Conservation (phyloP, 2,329 filamentous ascomycete species). For the Pyrenochaeta sp. region DNA sequence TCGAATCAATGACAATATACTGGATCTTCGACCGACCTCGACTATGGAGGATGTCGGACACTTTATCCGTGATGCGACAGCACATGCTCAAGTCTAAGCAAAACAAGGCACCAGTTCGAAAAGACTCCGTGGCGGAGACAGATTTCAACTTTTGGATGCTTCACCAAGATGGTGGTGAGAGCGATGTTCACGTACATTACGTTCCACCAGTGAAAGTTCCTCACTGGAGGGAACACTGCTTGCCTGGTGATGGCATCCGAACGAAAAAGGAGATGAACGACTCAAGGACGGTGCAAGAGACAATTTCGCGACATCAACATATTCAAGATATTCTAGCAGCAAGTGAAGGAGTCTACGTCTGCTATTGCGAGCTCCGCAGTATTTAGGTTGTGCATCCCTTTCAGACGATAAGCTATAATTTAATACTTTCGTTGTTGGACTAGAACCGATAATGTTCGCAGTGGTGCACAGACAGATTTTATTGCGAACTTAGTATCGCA, state of each 20-base stretch:
- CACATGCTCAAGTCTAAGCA: constrained; percentile 19
- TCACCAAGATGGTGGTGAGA: background rate
- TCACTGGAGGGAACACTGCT: background rate
- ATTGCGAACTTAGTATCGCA: no score
- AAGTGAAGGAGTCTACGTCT: background rate
- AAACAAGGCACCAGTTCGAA: background rate
- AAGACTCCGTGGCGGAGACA: background rate
- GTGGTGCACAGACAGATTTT: no score
- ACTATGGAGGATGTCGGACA: constrained; percentile 22
- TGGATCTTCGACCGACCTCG: constrained; percentile 26
- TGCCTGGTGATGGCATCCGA: background rate
- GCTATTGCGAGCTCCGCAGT: background rate
- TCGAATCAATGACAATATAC: constrained; percentile 22
- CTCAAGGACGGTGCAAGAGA: background rate
- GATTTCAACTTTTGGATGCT: background rate
- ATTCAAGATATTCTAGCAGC: background rate
- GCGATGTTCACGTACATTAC: background rate
- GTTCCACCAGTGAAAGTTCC: background rate
- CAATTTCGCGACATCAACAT: background rate
- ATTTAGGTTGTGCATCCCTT: background rate
- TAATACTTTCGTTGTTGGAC: no score
- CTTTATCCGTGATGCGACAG: constrained; percentile 15
- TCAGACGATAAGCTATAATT: no score
- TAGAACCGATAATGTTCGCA: no score
- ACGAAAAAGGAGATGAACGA: background rate